Evolutionary conservation across 768 basidiomycete species (phyloP).

Genomic region (Lentinus tigrinus): DNA sequence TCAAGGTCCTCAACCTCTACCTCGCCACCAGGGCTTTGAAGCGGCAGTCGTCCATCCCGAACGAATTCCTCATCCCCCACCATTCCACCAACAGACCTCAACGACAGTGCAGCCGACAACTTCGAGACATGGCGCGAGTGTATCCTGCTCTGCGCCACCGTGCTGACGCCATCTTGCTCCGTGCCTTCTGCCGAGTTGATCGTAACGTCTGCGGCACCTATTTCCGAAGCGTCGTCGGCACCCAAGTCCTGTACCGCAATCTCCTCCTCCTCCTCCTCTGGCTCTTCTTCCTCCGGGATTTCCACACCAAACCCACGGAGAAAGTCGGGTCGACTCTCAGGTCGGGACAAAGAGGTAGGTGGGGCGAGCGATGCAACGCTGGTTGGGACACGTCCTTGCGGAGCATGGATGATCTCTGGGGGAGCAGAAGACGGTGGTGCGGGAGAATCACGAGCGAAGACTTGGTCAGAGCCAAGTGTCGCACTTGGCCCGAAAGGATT

Average conservation of each 20-base stretch:
- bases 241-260: slow-evolving; percentile 26
- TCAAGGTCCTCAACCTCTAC: slow-evolving; percentile 36
- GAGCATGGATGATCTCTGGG: slow-evolving; percentile 43
- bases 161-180: slow-evolving; percentile 42
- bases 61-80: slow-evolving; percentile 17
- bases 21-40: slow-evolving; percentile 32
- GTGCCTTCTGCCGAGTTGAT: slow-evolving; percentile 17
- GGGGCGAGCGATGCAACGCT: slow-evolving; percentile 46
- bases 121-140: slow-evolving; percentile 73
- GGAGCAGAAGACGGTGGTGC: slow-evolving; percentile 26
- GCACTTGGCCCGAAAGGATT: slow-evolving; percentile 68
- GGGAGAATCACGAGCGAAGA: slow-evolving; percentile 25
- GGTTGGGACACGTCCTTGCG: slow-evolving; percentile 54
- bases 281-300: slow-evolving; percentile 74
- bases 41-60: slow-evolving; percentile 25
- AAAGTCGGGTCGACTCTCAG: slow-evolving; percentile 69
- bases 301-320: slow-evolving; percentile 79
- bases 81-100: slow-evolving; percentile 57
- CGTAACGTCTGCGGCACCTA: slow-evolving; percentile 24
- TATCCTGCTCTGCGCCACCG: slow-evolving; percentile 47
- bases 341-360: slow-evolving; percentile 43
- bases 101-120: slow-evolving; percentile 65
- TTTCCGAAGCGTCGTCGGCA: slow-evolving; percentile 38
- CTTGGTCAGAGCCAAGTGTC: slow-evolving; percentile 50
- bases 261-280: slow-evolving; percentile 48